Evolutionary conservation across 164 flowering plant species (phyloP).

Genomic region (Vitis riparia): DNA sequence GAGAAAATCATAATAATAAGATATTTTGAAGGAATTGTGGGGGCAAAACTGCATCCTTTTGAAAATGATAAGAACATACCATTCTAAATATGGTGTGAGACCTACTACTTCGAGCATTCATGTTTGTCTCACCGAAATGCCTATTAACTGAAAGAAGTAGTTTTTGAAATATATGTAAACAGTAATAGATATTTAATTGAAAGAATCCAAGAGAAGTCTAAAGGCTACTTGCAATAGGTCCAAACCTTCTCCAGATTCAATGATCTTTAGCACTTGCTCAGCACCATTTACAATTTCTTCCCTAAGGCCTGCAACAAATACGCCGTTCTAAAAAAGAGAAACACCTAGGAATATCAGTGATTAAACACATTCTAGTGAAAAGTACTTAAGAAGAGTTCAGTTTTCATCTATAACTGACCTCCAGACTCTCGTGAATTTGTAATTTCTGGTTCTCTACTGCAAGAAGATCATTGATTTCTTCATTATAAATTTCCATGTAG

Average conservation of each 20-base stretch:
- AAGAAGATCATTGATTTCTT: conserved; percentile 93
- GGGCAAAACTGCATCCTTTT: neutral
- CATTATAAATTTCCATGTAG: conserved; percentile 98
- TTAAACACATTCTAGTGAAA: neutral
- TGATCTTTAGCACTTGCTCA: conserved; percentile 82
- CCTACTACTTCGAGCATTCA: conserved; percentile 94
- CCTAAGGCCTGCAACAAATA: conserved; percentile 90
- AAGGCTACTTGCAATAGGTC: neutral
- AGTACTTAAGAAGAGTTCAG: neutral
- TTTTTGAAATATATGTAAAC: neutral
- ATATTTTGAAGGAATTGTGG: neutral
- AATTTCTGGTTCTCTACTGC: conserved; percentile 80
- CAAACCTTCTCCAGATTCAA: conserved; percentile 92
- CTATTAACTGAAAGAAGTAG: conserved; percentile 61
- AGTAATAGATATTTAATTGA: neutral
- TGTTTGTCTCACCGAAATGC: conserved; percentile 98
- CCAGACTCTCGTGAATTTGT: conserved; percentile 94
- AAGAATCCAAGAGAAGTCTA: neutral
- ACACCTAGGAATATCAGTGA: conserved; percentile 16
- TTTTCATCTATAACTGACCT: conserved; percentile 40
- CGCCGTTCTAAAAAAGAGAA: conserved; percentile 61
- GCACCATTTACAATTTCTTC: conserved; percentile 91
- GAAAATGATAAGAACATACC: conserved; percentile 39
- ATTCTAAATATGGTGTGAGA: conserved; percentile 97
- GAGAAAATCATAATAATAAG: neutral